These are phyloP conservation scores for Dactylellina parvicollis DNA, from an alignment of 2,329 filamentous ascomycete species.

Conservation along the genomic window DNA sequence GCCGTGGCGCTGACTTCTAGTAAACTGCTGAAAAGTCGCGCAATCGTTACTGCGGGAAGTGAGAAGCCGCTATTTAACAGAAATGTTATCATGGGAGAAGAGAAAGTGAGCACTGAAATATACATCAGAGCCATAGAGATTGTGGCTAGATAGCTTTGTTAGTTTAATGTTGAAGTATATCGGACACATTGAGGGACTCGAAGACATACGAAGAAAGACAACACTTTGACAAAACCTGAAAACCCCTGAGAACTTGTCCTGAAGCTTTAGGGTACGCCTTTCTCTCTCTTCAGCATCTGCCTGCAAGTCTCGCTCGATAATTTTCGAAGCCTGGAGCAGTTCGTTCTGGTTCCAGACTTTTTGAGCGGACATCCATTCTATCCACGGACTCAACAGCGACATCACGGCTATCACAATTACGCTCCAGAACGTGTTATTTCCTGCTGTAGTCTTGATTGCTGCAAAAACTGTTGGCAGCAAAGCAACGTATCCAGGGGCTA, in stretches of 20 bases:
- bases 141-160: slow-evolving; percentile 60
- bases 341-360: slow-evolving; percentile 62
- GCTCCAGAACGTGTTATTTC: slow-evolving; percentile 34
- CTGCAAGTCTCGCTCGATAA: background rate
- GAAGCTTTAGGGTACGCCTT: slow-evolving; percentile 12
- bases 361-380: slow-evolving; percentile 62
- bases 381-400: slow-evolving; percentile 62
- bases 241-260: slow-evolving; percentile 59
- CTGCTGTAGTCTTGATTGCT: background rate
- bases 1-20: slow-evolving; percentile 68
- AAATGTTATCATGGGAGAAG: slow-evolving; percentile 68
- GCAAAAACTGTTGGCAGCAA: slow-evolving; percentile 63
- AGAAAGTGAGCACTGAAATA: slow-evolving; percentile 68
- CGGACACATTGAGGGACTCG: background rate
- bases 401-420: slow-evolving; percentile 64
- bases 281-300: background rate
- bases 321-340: slow-evolving; percentile 59
- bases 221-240: slow-evolving; percentile 61
- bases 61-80: slow-evolving; percentile 66
- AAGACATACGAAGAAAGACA: slow-evolving; percentile 60
- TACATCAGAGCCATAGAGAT: slow-evolving; percentile 66
- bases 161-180: background rate
- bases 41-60: slow-evolving; percentile 60
- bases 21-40: slow-evolving; percentile 63
- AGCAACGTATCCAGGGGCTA: slow-evolving; percentile 67